Base-by-base conservation (phyloP, 768 basidiomycete genomes). In the Hydnomerulius pinastri region DNA sequence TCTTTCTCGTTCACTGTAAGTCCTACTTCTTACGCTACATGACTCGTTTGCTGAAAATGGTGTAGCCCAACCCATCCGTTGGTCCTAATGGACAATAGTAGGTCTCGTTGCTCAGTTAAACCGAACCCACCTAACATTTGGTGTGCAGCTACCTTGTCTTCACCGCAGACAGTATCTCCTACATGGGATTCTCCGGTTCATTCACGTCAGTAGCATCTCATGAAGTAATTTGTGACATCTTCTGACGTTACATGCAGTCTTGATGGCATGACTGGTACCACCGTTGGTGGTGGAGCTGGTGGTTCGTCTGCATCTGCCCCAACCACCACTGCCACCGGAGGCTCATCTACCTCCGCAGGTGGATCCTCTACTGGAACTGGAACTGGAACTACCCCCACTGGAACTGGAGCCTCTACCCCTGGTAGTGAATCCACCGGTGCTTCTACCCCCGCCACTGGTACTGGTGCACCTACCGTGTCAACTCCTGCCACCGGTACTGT, bases 61-160 rank as follows among this genome's bases (percentile, higher is more conserved):
- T 40, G 17, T 41, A 87, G 84, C 82, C 83, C 40, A 73, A 77
- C 56, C 71, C 85, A 0, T 53, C 66, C 43, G 83, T 77, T 38
- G 86, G 85, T 39, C 73, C 82, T 1, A 71, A 83, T 58, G 70
- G 73, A 53, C 56, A 57, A 39, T 90, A 86, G 87, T 87, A 60
- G 51, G 83, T n/a, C 67, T 46, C 6, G 25, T 20, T 57, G 13
- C 24, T 9, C 9, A 2, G 20, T 38, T 24, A 36, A 48, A 38
- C 8, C 40, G 48, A 11, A 53, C 37, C 27, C 18, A 17, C 10
- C 46, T 54, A 4, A 59, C 50, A 40, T 27, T 17, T 25, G n/a
- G n/a, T n/a, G 4, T 25, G 5, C 40, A 90, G 87, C 56, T 89
- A 87, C 65, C 62, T 90, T 53, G 76, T 76, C 52, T 82, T 90